phyloP scores from a whole-genome alignment of 2,329 filamentous ascomycete species.

The Seiridium unicorne region DNA sequence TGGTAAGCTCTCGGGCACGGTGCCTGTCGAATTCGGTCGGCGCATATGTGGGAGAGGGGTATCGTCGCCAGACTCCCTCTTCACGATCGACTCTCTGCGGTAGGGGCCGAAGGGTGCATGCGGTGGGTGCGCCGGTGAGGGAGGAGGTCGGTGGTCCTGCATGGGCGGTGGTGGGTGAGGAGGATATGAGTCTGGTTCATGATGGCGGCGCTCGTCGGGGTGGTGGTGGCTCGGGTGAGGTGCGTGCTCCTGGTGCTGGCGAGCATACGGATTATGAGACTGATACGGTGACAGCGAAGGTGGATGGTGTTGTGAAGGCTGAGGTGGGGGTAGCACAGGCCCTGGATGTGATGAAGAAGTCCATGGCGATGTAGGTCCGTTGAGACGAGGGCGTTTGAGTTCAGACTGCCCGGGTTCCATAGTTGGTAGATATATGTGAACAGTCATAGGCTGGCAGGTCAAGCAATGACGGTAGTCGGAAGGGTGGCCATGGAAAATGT shows the following conservation, averaged over 20 bases:
- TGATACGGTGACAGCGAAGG: slow-evolving; percentile 26
- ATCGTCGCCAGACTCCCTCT: slow-evolving; percentile 54
- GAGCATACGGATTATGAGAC: slow-evolving; percentile 31
- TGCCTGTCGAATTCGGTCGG: slow-evolving; percentile 51
- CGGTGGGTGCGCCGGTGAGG: slow-evolving; percentile 38
- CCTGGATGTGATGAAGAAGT: slow-evolving; percentile 43
- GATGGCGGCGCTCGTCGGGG: slow-evolving; percentile 54
- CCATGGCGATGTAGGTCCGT: slow-evolving; percentile 47
- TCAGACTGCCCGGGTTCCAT: slow-evolving; percentile 62
- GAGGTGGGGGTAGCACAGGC: slow-evolving; percentile 32
- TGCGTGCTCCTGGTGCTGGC: slow-evolving; percentile 32
- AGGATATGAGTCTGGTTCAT: slow-evolving; percentile 54
- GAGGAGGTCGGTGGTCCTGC: slow-evolving; percentile 29
- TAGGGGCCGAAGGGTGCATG: slow-evolving; percentile 38
- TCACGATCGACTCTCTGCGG: slow-evolving; percentile 52
- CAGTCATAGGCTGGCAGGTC: slow-evolving; percentile 31
- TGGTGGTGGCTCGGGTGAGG: slow-evolving; percentile 41
- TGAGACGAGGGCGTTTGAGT: slow-evolving; percentile 58
- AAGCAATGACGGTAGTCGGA: slow-evolving; percentile 30
- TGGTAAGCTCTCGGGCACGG: slow-evolving; percentile 32
- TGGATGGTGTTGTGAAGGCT: slow-evolving; percentile 34
- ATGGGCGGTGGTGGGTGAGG: slow-evolving; percentile 49
- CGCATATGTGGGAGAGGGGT: slow-evolving; percentile 39
- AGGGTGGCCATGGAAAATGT: slow-evolving; percentile 34
- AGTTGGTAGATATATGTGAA: slow-evolving; percentile 43